phyloP scores from a whole-genome alignment of 2,329 filamentous ascomycete genomes.

The Talaromyces sp. region DNA sequence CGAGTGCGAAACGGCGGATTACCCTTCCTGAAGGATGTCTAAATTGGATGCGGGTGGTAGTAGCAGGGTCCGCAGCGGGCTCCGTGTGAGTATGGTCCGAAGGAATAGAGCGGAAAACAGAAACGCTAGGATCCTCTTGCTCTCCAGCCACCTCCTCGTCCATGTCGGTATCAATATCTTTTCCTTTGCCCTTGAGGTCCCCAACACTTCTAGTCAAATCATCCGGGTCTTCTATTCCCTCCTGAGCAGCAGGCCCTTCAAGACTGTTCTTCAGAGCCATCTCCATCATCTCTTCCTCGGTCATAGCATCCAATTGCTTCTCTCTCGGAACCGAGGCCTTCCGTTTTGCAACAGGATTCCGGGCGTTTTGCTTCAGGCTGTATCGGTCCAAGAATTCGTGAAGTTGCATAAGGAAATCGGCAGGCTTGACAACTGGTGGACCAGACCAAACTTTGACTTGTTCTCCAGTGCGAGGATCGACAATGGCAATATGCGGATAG shows the following conservation, averaged over 20 bases:
- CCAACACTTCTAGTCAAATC: slow-evolving; percentile 66
- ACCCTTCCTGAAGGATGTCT: slow-evolving; percentile 76
- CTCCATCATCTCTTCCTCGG: slow-evolving; percentile 94
- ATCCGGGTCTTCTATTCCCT: slow-evolving; percentile 72
- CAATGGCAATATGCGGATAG: slow-evolving; percentile 91
- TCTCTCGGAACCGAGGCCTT: slow-evolving; percentile 59
- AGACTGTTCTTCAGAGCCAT: slow-evolving; percentile 88
- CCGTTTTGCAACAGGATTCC: slow-evolving; percentile 82
- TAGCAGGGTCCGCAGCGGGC: slow-evolving; percentile 63
- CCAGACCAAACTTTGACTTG: slow-evolving; percentile 96
- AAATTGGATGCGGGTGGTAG: slow-evolving; percentile 87
- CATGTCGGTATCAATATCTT: slow-evolving; percentile 37
- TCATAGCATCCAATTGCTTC: slow-evolving; percentile 79
- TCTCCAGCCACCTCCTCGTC: slow-evolving; percentile 28
- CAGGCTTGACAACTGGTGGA: slow-evolving; percentile 64
- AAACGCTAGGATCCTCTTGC: slow-evolving; percentile 25
- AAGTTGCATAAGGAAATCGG: slow-evolving; percentile 84
- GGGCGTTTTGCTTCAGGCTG: slow-evolving; percentile 78
- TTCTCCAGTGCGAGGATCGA: slow-evolving; percentile 92
- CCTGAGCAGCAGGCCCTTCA: slow-evolving; percentile 46
- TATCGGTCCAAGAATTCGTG: slow-evolving; percentile 97
- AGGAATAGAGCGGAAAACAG: slow-evolving; percentile 65
- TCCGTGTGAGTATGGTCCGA: slow-evolving; percentile 69
- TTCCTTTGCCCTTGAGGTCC: slow-evolving; percentile 44
- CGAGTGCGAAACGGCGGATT: slow-evolving; percentile 74